Conservation (phyloP, 805 yeast species). For the Danielia oregonensis region DNA sequence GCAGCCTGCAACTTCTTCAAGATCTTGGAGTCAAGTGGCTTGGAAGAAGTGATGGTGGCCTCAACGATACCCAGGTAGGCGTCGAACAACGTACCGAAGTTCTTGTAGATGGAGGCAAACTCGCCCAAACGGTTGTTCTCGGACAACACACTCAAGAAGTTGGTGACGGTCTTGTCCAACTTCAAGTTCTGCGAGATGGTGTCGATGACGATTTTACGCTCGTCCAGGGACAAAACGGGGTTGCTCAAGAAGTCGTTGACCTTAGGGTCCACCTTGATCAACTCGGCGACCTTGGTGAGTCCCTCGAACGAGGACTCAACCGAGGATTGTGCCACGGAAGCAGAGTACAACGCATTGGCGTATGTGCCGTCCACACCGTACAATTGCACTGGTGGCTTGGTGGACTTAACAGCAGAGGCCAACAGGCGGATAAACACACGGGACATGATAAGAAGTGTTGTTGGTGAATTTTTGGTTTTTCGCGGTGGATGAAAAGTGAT, state of each 20-base stretch:
- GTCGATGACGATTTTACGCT: constrained; percentile 68
- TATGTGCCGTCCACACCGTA: constrained; percentile 96
- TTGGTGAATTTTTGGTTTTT: constrained; percentile 4
- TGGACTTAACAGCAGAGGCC: constrained; percentile 65
- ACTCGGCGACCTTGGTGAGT: constrained; percentile 52
- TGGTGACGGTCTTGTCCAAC: constrained; percentile 68
- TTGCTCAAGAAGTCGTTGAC: constrained; percentile 59
- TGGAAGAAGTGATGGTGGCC: constrained; percentile 87
- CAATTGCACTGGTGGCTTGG: constrained; percentile 88
- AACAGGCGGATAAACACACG: constrained; percentile 66
- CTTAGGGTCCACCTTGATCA: constrained; percentile 61
- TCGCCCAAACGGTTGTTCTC: constrained; percentile 90
- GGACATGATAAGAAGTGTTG: constrained; percentile 45
- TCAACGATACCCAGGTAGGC: constrained; percentile 91
- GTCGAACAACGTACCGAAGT: constrained; percentile 75
- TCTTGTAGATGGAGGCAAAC: constrained; percentile 59
- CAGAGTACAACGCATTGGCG: constrained; percentile 91
- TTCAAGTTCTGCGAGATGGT: constrained; percentile 46
- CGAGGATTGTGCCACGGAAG: constrained; percentile 78
- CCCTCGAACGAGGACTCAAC: constrained; percentile 68
- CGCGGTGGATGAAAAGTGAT: constrained; percentile 10
- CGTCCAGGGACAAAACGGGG: constrained; percentile 78
- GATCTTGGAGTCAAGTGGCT: constrained; percentile 76
- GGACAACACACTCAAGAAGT: constrained; percentile 80
- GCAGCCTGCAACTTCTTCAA: constrained; percentile 77